These are phyloP conservation scores for Diaporthe ilicicola DNA, from an alignment of 2,329 filamentous ascomycete genomes.

Conservation along the genomic window DNA sequence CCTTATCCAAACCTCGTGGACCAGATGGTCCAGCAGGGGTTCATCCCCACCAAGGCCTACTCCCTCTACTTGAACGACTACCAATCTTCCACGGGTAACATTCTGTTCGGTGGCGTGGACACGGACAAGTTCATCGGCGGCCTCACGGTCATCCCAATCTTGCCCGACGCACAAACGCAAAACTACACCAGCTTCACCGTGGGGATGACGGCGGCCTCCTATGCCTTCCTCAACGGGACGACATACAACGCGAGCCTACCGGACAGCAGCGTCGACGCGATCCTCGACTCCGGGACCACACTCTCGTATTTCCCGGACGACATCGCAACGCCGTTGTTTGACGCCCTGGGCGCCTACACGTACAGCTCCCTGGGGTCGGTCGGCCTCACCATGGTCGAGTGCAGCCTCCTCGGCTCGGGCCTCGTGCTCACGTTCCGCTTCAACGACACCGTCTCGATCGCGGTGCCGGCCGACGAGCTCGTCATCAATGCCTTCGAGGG, in stretches of 20 bases:
- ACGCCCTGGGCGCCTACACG: conserved; percentile 48
- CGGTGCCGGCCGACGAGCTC: conserved; percentile 46
- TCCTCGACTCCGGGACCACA: conserved; percentile 76
- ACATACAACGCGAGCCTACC: conserved; percentile 44
- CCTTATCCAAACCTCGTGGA: conserved; percentile 69
- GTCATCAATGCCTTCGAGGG: conserved; percentile 49
- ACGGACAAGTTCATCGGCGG: conserved; percentile 70
- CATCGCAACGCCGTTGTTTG: conserved; percentile 51
- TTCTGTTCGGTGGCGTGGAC: conserved; percentile 76
- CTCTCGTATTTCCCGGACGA: conserved; percentile 67
- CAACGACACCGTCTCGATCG: conserved; percentile 43
- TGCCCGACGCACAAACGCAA: conserved; percentile 52
- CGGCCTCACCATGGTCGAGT: conserved; percentile 51
- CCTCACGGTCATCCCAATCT: conserved; percentile 64
- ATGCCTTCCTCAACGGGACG: conserved; percentile 51
- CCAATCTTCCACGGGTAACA: conserved; percentile 66
- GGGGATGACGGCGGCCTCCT: conserved; percentile 45
- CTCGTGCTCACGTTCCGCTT: conserved; percentile 52
- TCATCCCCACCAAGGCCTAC: conserved; percentile 71
- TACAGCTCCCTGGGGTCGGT: conserved; percentile 42
- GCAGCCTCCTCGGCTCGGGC: conserved; percentile 46
- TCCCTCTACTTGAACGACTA: conserved; percentile 70
- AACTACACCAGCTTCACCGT: conserved; percentile 52
- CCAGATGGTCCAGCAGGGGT: conserved; percentile 67
- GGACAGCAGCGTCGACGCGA: conserved; percentile 52